Conservation (phyloP, 371 early-diverging fungal genomes). For the Apophysomyces ossiformis region DNA sequence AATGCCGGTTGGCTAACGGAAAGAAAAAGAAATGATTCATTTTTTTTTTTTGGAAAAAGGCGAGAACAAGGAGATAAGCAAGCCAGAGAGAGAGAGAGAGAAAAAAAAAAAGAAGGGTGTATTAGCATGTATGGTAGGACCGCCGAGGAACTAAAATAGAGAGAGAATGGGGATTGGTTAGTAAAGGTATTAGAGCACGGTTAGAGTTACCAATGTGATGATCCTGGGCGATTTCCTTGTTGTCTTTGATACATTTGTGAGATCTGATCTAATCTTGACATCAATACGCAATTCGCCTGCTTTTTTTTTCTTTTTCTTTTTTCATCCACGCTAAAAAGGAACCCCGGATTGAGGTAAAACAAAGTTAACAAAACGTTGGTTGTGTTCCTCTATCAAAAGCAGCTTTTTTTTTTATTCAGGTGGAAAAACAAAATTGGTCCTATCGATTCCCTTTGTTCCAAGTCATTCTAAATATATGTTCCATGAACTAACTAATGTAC, state of each 20-base stretch:
- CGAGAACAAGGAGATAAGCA: too few relatives aligned
- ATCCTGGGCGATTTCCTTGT: neutral
- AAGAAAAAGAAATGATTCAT: too few relatives aligned
- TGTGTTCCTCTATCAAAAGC: too few relatives aligned
- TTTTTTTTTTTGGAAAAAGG: too few relatives aligned
- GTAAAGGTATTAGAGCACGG: neutral
- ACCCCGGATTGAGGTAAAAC: constrained; percentile 11
- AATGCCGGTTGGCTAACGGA: too few relatives aligned
- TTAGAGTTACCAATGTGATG: neutral
- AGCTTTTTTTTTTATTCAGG: too few relatives aligned
- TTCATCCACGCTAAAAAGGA: too few relatives aligned
- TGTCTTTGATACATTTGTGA: neutral
- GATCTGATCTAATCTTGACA: constrained; percentile 9
- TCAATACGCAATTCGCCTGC: neutral
- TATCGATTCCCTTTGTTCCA: neutral
- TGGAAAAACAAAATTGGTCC: neutral
- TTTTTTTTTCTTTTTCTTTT: neutral
- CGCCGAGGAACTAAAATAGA: too few relatives aligned
- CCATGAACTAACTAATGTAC: neutral
- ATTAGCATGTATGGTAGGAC: too few relatives aligned
- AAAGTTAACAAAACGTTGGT: neutral
- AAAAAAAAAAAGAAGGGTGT: too few relatives aligned
- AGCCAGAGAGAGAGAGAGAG: too few relatives aligned
- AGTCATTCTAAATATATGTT: neutral
- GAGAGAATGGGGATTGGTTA: neutral